Percentiles rank a stretch among this genome's conserved stretches.
Evolutionary conservation across 2,329 filamentous ascomycete genomes (phyloP).

Genomic region (Tolypocladium inflatum): DNA sequence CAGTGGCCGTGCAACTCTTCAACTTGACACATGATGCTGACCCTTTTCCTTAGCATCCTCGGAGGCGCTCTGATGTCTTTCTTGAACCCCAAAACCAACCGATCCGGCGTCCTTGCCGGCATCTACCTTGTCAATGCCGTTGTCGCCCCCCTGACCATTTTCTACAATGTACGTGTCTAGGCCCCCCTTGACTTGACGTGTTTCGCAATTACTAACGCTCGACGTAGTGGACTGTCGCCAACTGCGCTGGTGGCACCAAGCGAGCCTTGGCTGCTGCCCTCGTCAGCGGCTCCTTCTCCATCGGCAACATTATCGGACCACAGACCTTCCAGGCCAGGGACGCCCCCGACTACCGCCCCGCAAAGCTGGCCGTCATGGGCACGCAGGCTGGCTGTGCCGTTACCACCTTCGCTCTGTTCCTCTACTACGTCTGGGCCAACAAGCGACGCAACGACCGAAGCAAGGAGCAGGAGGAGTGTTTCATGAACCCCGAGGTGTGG

Average conservation of each 20-base stretch:
- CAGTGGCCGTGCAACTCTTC: not conserved
- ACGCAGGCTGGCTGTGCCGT: conserved; percentile 34
- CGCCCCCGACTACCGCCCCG: conserved; percentile 41
- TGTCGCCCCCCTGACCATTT: conserved; percentile 33
- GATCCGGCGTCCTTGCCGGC: conserved; percentile 34
- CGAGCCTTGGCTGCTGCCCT: conserved; percentile 39
- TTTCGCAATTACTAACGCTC: not conserved
- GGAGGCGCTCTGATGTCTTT: conserved; percentile 46
- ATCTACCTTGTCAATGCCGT: conserved; percentile 43
- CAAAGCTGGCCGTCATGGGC: conserved; percentile 44
- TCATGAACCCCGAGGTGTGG: conserved; percentile 33
- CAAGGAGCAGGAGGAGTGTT: conserved; percentile 27
- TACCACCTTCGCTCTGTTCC: conserved; percentile 32
- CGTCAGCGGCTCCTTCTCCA: conserved; percentile 38
- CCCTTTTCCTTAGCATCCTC: conserved; percentile 23
- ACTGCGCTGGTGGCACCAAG: conserved; percentile 42
- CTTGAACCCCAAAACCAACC: conserved; percentile 30
- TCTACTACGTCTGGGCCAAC: conserved; percentile 42
- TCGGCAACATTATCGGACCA: conserved; percentile 48
- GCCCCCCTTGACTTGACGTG: not conserved
- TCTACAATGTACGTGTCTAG: conserved; percentile 28
- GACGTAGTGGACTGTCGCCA: conserved; percentile 36
- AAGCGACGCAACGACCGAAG: conserved; percentile 22
- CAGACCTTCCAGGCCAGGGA: conserved; percentile 45
- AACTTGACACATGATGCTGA: not conserved